phyloP scores from a whole-genome alignment of 192 early-diverging fungal genomes.

The Coemansia sp. region DNA sequence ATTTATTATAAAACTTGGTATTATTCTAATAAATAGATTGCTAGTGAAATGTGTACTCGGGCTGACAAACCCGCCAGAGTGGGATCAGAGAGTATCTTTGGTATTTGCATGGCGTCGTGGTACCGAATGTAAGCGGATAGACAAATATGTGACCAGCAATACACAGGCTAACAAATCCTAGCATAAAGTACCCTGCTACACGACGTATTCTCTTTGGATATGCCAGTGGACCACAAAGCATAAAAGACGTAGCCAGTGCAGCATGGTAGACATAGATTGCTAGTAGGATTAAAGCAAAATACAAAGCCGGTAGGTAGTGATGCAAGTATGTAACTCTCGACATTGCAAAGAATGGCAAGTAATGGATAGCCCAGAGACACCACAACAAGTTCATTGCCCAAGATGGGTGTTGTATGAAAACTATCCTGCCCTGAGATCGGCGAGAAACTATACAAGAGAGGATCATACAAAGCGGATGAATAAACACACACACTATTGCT shows the following conservation, averaged over 20 bases:
- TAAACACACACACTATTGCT: conserved; percentile 30
- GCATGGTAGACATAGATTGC: conserved; percentile 24
- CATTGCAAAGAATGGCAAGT: conserved; percentile 70
- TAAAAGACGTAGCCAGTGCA: background rate
- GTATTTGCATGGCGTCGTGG: conserved; percentile 16
- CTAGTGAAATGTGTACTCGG: conserved; percentile 15
- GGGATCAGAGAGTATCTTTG: conserved; percentile 5
- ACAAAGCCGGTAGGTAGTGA: conserved; percentile 74
- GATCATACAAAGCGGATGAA: conserved; percentile 22
- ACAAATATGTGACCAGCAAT: conserved; percentile 9
- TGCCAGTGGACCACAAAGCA: background rate
- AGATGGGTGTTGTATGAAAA: background rate
- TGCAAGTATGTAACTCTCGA: conserved; percentile 74
- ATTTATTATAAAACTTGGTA: background rate
- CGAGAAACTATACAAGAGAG: conserved; percentile 9
- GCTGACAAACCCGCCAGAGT: conserved; percentile 15
- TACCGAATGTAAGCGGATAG: conserved; percentile 35
- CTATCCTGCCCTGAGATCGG: conserved; percentile 17
- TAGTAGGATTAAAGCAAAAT: conserved; percentile 66
- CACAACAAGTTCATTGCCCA: conserved; percentile 28
- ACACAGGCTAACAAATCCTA: background rate
- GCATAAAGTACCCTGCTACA: background rate
- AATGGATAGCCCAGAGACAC: conserved; percentile 66
- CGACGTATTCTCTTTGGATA: background rate
- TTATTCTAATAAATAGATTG: conserved; percentile 8